Evolutionary conservation across 2,329 filamentous ascomycete genomes (phyloP), one percentile per base, ranked within the genome.

Genomic region (Epichloe sp.): DNA sequence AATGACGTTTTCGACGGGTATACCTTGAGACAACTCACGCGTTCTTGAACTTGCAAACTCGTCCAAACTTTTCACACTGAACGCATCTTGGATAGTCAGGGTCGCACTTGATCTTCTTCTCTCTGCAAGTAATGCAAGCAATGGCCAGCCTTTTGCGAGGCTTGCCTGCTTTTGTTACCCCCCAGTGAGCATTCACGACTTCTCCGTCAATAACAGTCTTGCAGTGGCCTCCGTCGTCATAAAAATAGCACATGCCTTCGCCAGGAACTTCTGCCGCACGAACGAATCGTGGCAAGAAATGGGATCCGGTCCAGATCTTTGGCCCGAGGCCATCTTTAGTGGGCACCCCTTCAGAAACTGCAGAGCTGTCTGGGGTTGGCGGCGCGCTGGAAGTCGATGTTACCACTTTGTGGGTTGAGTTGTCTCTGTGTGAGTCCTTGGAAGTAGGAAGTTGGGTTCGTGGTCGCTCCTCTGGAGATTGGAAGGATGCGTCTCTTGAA

Each of bases 81-180:
- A 90, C 79, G 60, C 90, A 96, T 58, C 88, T 88, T 40, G 86
- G 86, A 57, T 81, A 85, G 59, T 90, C 88, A 1, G 89, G 90
- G 57, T 95, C 88, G 62, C 90, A 96, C 67, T 95, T 95, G 71
- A 96, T 95, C 75, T 95, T 96, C 80, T 95, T 96, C 70, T 95
- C 89, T 48, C 90, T 80, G 65, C 90, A 96, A 12, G 88, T 93
- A 53, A 95, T 77, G 63, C 90, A 96, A n/a, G 88, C 88, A 64
- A 95, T 89, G 23, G 90, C 89, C 52, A 95, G 75, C 52, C 90
- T 78, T 71, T 96, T 96, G 58, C 90, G 80, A 46, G 90, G 89
- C 70, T 95, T 95, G 14, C 90, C 90, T 2, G 90, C 89, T 69
- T 95, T 95, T 37, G 90, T 95, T 10, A 95, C 82, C 90, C 23